Conservation (phyloP, 345 rosid genomes). For the Balakata baccata region DNA sequence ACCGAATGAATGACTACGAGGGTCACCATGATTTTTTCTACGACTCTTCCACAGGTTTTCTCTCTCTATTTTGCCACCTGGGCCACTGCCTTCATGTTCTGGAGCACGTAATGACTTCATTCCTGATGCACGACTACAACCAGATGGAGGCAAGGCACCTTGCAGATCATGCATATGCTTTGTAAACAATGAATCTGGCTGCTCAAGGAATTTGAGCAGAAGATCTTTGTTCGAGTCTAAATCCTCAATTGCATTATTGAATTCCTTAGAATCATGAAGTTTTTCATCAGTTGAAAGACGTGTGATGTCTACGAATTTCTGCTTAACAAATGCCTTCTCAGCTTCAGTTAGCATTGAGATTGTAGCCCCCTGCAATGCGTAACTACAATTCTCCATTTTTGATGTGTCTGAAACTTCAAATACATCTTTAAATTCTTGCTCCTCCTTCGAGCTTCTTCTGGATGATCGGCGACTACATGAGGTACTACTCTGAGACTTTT, state of each 20-base stretch:
- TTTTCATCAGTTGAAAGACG: constrained; percentile 69
- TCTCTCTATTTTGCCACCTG: constrained; percentile 36
- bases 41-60: constrained; percentile 34
- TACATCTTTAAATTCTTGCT: constrained; percentile 92
- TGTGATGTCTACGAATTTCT: constrained; percentile 74
- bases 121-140: constrained; percentile 39
- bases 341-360: constrained; percentile 46
- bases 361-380: constrained; percentile 31
- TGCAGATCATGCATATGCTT: constrained; percentile 76
- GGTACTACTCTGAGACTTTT: constrained; percentile 35
- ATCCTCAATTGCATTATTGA: constrained; percentile 70
- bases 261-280: constrained; percentile 71
- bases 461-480: constrained; percentile 49
- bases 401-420: constrained; percentile 77
- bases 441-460: constrained; percentile 63
- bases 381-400: constrained; percentile 41
- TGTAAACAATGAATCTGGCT: constrained; percentile 77
- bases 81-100: constrained; percentile 26
- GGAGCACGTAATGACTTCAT: constrained; percentile 38
- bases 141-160: constrained; percentile 39
- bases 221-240: constrained; percentile 79
- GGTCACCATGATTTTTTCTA: constrained; percentile 29
- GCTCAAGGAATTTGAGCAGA: constrained; percentile 74
- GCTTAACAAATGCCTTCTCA: constrained; percentile 69
- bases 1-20: constrained; percentile 27